phyloP scores from a whole-genome alignment of 2,329 filamentous ascomycete genomes.

The Ceratocystis papillata region DNA sequence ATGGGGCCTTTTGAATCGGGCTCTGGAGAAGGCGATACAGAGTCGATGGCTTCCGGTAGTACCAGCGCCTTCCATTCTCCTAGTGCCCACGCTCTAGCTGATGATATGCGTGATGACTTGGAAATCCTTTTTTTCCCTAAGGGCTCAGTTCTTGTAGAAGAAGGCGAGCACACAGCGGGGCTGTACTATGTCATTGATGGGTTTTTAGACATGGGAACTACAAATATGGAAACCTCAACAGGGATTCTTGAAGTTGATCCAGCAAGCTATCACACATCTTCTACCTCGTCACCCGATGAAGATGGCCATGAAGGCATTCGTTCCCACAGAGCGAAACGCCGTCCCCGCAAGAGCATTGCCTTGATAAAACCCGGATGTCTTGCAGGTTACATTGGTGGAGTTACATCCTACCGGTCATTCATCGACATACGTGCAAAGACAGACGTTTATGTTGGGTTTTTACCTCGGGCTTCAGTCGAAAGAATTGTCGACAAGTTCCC shows the following conservation, averaged over 20 bases:
- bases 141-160: slow-evolving; percentile 85
- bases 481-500: slow-evolving; percentile 88
- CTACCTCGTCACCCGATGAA: neutral
- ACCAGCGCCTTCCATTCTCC: slow-evolving; percentile 50
- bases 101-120: slow-evolving; percentile 81
- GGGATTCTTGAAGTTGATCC: slow-evolving; percentile 24
- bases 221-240: slow-evolving; percentile 17
- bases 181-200: slow-evolving; percentile 97
- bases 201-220: slow-evolving; percentile 64
- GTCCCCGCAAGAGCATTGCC: slow-evolving; percentile 59
- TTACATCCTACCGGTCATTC: slow-evolving; percentile 91
- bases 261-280: slow-evolving; percentile 18
- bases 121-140: slow-evolving; percentile 98
- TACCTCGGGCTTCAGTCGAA: slow-evolving; percentile 75
- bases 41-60: slow-evolving; percentile 67
- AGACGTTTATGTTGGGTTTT: slow-evolving; percentile 92
- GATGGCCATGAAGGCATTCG: slow-evolving; percentile 27
- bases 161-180: slow-evolving; percentile 92
- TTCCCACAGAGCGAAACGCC: slow-evolving; percentile 38
- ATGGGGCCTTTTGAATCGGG: slow-evolving; percentile 69
- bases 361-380: slow-evolving; percentile 90
- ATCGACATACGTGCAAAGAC: slow-evolving; percentile 96
- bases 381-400: slow-evolving; percentile 85
- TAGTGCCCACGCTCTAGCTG: slow-evolving; percentile 54
- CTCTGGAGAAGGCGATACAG: slow-evolving; percentile 69